Evolutionary conservation across 805 yeast genomes (phyloP).

Genomic region (Scheffersomyces coipomensis): DNA sequence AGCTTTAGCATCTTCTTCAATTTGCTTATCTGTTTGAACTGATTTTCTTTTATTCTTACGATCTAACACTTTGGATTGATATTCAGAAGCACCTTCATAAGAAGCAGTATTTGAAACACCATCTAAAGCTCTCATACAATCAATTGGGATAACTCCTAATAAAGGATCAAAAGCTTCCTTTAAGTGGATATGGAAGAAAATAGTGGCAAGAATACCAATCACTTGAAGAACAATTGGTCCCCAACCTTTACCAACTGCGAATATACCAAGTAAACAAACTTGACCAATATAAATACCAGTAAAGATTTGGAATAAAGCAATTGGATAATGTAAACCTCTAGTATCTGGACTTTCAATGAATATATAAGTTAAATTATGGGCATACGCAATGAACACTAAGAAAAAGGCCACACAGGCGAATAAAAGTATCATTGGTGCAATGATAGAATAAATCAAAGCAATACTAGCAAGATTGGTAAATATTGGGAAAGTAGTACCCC

Average conservation of each 20-base stretch:
- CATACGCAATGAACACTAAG: slow-evolving; percentile 71
- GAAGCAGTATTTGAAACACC: slow-evolving; percentile 68
- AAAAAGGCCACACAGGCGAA: slow-evolving; percentile 73
- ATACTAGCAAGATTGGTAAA: slow-evolving; percentile 72
- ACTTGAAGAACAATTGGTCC: slow-evolving; percentile 84
- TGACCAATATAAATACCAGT: slow-evolving; percentile 88
- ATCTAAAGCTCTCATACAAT: slow-evolving; percentile 74
- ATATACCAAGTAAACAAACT: slow-evolving; percentile 80
- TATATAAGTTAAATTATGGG: slow-evolving; percentile 76
- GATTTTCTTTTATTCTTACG: slow-evolving; percentile 4
- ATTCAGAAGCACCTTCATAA: slow-evolving; percentile 34
- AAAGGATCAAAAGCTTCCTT: slow-evolving; percentile 65
- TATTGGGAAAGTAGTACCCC: slow-evolving; percentile 81
- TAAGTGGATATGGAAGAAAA: slow-evolving; percentile 65
- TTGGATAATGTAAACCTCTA: slow-evolving; percentile 82
- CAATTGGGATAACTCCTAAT: slow-evolving; percentile 59
- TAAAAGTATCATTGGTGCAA: slow-evolving; percentile 78
- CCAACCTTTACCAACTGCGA: slow-evolving; percentile 91
- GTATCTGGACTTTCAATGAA: slow-evolving; percentile 65
- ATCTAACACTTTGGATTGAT: slow-evolving; percentile 28
- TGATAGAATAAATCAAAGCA: slow-evolving; percentile 63
- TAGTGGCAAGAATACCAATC: slow-evolving; percentile 61
- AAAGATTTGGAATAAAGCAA: slow-evolving; percentile 85
- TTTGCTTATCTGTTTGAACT: slow-evolving; percentile 6
- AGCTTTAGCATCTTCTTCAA: slow-evolving; percentile 16